phyloP scores from a whole-genome alignment of 352 stramenopile genomes.

The Plasmopara muralis region DNA sequence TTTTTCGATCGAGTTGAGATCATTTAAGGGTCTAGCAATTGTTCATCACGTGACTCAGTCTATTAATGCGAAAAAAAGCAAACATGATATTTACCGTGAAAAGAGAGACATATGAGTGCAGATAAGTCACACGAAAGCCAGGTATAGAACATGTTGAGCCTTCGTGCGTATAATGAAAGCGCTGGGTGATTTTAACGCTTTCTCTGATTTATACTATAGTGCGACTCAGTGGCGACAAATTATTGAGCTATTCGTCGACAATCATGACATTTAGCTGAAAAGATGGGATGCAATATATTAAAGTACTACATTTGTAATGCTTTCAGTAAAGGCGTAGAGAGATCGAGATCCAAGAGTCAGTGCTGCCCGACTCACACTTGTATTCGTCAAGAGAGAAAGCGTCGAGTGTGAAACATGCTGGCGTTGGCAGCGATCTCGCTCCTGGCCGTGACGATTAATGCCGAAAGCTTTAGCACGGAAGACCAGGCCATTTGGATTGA shows the following conservation, averaged over 20 bases:
- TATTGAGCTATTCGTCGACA: too few relatives aligned
- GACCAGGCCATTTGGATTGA: slow-evolving; percentile 66
- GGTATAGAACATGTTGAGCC: too few relatives aligned
- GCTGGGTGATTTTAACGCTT: too few relatives aligned
- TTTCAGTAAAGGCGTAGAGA: slow-evolving; percentile 6
- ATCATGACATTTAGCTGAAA: too few relatives aligned
- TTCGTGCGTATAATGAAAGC: too few relatives aligned
- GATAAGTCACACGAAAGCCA: too few relatives aligned
- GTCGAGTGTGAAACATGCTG: slow-evolving; percentile 12
- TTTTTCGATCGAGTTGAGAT: slow-evolving; percentile 42
- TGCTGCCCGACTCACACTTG: slow-evolving; percentile 10
- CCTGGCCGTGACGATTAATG: slow-evolving; percentile 2
- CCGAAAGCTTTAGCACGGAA: slow-evolving; percentile 21
- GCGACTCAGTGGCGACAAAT: too few relatives aligned
- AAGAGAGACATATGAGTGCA: too few relatives aligned
- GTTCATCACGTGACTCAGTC: too few relatives aligned
- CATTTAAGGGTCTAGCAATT: slow-evolving; percentile 19
- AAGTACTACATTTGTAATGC: background rate
- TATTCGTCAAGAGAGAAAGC: slow-evolving; percentile 5
- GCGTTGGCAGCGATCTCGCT: slow-evolving; percentile 10
- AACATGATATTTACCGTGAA: background rate
- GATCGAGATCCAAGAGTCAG: slow-evolving; percentile 19
- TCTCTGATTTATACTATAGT: too few relatives aligned
- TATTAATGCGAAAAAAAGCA: background rate
- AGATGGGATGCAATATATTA: background rate